Conservation (phyloP, 2,329 filamentous ascomycete genomes). For the Pyrenophora seminiperda region DNA sequence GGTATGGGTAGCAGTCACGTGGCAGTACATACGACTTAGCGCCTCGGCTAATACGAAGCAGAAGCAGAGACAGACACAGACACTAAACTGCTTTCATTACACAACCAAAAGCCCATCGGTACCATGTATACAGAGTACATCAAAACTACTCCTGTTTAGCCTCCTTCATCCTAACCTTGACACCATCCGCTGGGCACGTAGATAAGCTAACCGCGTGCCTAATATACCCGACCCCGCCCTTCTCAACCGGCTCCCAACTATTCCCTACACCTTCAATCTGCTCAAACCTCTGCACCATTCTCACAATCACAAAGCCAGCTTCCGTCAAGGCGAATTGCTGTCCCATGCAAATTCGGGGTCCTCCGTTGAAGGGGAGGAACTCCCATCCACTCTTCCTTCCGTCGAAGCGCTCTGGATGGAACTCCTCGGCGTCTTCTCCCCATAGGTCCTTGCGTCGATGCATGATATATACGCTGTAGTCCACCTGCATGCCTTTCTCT, state of each 20-base stretch:
- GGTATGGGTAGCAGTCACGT: no score
- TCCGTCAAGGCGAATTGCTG: conserved; percentile 43
- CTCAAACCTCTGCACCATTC: conserved; percentile 39
- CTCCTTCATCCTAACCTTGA: conserved; percentile 41
- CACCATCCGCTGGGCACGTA: conserved; percentile 38
- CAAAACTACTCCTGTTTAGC: conserved; percentile 27
- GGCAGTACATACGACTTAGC: no score
- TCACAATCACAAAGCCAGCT: conserved; percentile 35
- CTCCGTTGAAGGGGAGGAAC: conserved; percentile 45
- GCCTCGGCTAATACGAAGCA: no score
- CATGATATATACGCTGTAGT: conserved; percentile 41
- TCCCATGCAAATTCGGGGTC: conserved; percentile 41
- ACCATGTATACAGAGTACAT: no score
- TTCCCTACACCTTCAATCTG: conserved; percentile 32
- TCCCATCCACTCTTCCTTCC: conserved; percentile 41
- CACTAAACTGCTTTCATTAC: no score
- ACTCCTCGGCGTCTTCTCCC: conserved; percentile 45
- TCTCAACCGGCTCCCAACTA: conserved; percentile 32
- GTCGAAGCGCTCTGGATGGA: conserved; percentile 44
- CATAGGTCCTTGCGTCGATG: conserved; percentile 46
- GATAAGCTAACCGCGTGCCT: conserved; percentile 34
- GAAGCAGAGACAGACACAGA: no score
- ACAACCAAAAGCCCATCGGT: no score
- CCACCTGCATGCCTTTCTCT: conserved; percentile 32
- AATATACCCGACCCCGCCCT: conserved; percentile 31